Base-by-base conservation (phyloP, 2,329 filamentous ascomycete genomes). In the Phialophora expanda region DNA sequence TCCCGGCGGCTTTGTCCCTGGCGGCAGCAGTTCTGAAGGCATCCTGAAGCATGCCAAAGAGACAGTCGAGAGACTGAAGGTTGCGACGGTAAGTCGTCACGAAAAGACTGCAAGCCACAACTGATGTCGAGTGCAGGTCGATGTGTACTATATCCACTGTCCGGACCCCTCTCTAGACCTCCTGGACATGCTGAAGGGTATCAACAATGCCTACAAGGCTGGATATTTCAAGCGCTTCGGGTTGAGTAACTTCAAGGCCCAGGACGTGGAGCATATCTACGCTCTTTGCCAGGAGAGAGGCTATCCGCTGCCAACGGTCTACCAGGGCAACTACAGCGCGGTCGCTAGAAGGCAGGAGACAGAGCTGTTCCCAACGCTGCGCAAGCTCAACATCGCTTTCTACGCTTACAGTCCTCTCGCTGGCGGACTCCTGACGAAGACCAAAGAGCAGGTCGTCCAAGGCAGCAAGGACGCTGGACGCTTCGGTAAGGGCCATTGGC, bases 281-380 rank as follows among this genome's bases (percentile, higher is more conserved):
- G 67, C 69, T 1, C 66, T 78, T 8, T 77, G 75, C 66, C 75
- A 78, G 24, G 54, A 72, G 44, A 72, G 77, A 3, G 71, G 70
- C 34, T 78, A 67, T 28, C 59, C 70, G 12, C 78, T 78, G 60
- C 79, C 78, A 0, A 72, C 66, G 4, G 76, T 74, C 61, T 81
- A 80, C 56, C 79, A 81, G 56, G 78, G 78, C 28, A 73, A 75
- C 7, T 81, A 81, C 66, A 80, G 74, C 61, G 62, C 78, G 4
- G 64, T 79, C 4, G 74, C 74, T 11, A 78, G 79, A 5, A 41
- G 41, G 30, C 72, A 72, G 57, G 79, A 81, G 60, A 72, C 69
- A 2, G 67, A 70, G 7, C 69, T 81, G 2, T 70, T 79, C 11
- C 79, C 78, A 0, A 65, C 78, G 0, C 70, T 80, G 5, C 76